Evolutionary conservation across 2,329 filamentous ascomycete genomes (phyloP), one percentile per base, ranked within the genome.

Genomic region (Pseudopithomyces chartarum): DNA sequence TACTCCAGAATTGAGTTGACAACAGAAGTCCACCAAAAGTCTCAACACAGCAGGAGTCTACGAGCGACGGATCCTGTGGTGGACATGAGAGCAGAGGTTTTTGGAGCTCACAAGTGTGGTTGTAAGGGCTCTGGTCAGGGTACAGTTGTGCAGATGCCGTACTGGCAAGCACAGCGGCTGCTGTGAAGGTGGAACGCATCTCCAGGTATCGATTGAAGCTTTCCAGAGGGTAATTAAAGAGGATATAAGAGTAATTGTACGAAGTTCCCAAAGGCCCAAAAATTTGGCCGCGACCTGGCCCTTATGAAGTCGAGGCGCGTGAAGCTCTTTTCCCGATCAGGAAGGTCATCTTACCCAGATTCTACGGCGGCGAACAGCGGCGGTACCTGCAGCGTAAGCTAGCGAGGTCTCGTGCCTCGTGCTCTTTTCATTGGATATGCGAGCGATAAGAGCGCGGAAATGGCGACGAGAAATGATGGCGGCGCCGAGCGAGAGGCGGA

Each of bases 11-110:
- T 61, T 89, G 86, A 0, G 87, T 89, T 54, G 77, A 78, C 2
- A 89, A 77, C 63, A 89, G 67, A 5, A 89, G 78, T 3, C 87
- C 87, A 26, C 87, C 87, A 62, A 78, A 88, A 0, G 87, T 89
- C 76, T 89, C 87, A 15, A 80, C 80, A 64, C 87, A 89, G 79
- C 87, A 89, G 1, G 82, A 82, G 66, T 89, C 86, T 33, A 84
- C 82, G 38, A 64, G 55, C 12, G 63, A 66, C 1, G 69, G 66
- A 39, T 71, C 60, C 36, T 69, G 67, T 2, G 69, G 54, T 3
- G 73, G 70, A 40, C 73, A 76, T 13, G 73, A 76, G 3, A 73
- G 66, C 2, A 75, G 53, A 12, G 67, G 69, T 47, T 67, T 57
- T 56, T 67, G 74, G 15, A 86, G 71, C 15, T 78, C 75, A 65